Conservation (phyloP, 78 protist species). For the Polysphondylium violaceum region DNA sequence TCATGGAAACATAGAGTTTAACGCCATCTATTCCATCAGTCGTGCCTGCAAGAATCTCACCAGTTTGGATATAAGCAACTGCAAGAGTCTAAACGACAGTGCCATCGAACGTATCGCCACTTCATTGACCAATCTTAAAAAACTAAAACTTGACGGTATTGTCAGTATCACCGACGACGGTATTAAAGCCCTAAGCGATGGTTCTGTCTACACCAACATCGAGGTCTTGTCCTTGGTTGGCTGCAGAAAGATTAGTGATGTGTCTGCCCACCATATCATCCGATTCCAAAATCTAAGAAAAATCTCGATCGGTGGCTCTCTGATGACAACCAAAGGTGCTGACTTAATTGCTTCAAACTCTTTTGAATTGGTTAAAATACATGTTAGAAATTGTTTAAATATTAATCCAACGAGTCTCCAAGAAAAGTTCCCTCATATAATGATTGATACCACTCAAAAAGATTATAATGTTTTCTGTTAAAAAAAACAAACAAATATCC, state of each 20-base stretch:
- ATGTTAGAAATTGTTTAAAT: constrained; percentile 53
- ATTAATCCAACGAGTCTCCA: constrained; percentile 25
- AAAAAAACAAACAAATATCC: constrained; percentile 5
- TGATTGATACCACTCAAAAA: constrained; percentile 34
- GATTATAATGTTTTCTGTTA: constrained; percentile 28
- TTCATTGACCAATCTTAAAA: constrained; percentile 19
- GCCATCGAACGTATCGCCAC: constrained; percentile 67
- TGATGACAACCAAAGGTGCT: constrained; percentile 67
- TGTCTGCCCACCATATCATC: constrained; percentile 43
- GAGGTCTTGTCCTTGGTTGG: constrained; percentile 59
- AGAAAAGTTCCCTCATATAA: constrained; percentile 61
- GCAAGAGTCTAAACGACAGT: constrained; percentile 55
- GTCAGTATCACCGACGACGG: constrained; percentile 50
- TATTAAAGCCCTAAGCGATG: constrained; percentile 45
- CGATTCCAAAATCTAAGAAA: constrained; percentile 33
- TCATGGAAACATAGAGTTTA: constrained; percentile 59
- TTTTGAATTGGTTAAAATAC: constrained; percentile 69
- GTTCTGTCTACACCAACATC: background rate
- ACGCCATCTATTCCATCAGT: constrained; percentile 57
- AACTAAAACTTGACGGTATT: constrained; percentile 57
- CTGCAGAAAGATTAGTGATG: constrained; percentile 68
- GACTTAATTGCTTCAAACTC: constrained; percentile 56
- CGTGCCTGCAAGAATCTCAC: constrained; percentile 42
- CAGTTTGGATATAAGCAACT: constrained; percentile 34
- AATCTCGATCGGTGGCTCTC: constrained; percentile 61